Conservation (phyloP, 306 rosid genomes). For the Vigna trinervia region DNA sequence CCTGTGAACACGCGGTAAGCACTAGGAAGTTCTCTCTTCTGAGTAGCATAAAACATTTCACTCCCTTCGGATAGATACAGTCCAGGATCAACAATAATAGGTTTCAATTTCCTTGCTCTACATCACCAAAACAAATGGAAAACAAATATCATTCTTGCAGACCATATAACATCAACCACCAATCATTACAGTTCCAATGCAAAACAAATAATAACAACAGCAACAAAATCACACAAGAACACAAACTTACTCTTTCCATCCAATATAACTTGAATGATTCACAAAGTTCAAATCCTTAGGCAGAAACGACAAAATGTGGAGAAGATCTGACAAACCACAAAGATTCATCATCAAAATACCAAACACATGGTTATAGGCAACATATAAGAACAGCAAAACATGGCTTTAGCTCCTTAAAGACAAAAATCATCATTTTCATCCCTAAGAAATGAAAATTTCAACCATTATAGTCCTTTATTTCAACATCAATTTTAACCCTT, state of each 20-base stretch:
- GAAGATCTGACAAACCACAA: constrained; percentile 69
- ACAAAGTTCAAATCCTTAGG: constrained; percentile 91
- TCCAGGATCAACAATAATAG: constrained; percentile 93
- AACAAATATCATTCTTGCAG: constrained; percentile 13
- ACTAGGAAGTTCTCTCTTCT: constrained; percentile 85
- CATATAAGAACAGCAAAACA: background rate
- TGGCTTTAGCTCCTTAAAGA: background rate
- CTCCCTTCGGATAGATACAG: constrained; percentile 85
- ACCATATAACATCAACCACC: constrained; percentile 17
- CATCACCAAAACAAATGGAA: constrained; percentile 38
- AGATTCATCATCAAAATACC: constrained; percentile 43
- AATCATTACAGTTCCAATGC: background rate
- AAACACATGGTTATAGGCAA: background rate
- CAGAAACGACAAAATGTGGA: constrained; percentile 87
- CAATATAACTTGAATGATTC: constrained; percentile 91
- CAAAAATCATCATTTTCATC: background rate
- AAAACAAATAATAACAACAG: constrained; percentile 9
- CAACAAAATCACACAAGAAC: constrained; percentile 1
- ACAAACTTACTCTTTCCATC: constrained; percentile 93
- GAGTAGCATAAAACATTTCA: constrained; percentile 90
- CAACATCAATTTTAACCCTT: background rate
- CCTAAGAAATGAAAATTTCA: background rate
- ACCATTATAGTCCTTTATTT: background rate
- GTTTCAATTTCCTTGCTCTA: constrained; percentile 78
- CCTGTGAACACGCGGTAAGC: constrained; percentile 87